Base-by-base conservation (phyloP, 2,329 filamentous ascomycete genomes). In the Nothophaeocryptopus gaeumannii region DNA sequence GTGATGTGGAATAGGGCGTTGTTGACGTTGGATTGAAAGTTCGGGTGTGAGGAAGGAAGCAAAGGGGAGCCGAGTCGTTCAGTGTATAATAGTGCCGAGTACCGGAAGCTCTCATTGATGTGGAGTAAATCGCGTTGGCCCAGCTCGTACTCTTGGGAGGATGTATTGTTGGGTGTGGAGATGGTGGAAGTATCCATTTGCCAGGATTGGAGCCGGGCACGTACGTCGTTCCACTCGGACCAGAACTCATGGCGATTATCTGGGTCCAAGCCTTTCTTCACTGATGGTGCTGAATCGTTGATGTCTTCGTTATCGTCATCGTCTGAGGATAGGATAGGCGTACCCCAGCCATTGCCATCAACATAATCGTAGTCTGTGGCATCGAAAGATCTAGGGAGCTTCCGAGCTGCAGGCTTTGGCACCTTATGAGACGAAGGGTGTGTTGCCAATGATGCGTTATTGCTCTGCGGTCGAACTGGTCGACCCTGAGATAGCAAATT, bases 61-160 rank as follows among this genome's bases (percentile, higher is more conserved):
- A 81, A 79, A 0, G 90, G 91, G 58, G 85, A 84, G 2, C 88
- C 89, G 16, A 96, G 81, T 4, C 91, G 86, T 72, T 95, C 89
- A 8, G 87, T 91, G 73, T 96, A 96, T 9, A 96, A 79, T 31
- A 96, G 78, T 0, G 90, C 91, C 0, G 90, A 85, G 68, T 93
- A 90, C 13, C 91, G 87, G 77, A 96, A 96, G 9, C 87, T 87
- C 68, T 96, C 89, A 14, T 88, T 95, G 43, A 96, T 85, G 62
- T 90, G 88, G 31, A 84, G 79, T 9, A 96, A 76, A 56, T 95
- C 89, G 15, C 83, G 72, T 66, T 93, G 86, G 15, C 55, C 59
- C 14, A 58, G 42, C 11, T 59, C 47, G 35, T 53, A 42, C 15
- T 59, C 58, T 3, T 58, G 54, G 10, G 64, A 56, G 15, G 61